These are phyloP conservation scores for Psilocybe cyanescens DNA, from an alignment of 768 basidiomycete genomes.

Conservation along the genomic window DNA sequence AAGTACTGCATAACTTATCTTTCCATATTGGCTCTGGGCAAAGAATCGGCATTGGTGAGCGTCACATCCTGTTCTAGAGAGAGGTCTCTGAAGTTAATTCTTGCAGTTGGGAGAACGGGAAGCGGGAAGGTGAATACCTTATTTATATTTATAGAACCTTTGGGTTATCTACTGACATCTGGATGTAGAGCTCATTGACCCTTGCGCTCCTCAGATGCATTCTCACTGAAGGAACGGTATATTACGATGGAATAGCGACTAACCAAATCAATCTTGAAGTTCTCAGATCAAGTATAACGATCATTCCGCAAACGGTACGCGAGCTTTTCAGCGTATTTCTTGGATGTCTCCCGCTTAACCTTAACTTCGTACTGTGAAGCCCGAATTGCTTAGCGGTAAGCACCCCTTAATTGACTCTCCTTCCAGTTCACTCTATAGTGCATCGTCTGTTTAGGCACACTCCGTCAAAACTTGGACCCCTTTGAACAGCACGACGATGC, in stretches of 20 bases:
- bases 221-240: slow-evolving; percentile 55
- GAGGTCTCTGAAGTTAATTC: not conserved
- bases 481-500: slow-evolving; percentile 60
- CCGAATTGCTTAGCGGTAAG: slow-evolving; percentile 56
- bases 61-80: not conserved
- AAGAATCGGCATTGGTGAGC: slow-evolving; percentile 48
- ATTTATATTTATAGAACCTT: not conserved
- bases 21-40: slow-evolving; percentile 61
- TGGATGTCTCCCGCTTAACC: not conserved
- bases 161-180: not conserved
- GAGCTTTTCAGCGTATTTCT: not conserved
- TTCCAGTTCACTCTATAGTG: not conserved
- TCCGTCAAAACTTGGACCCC: slow-evolving; percentile 68
- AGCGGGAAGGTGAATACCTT: slow-evolving; percentile 18
- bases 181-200: slow-evolving; percentile 50
- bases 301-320: slow-evolving; percentile 54
- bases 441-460: slow-evolving; percentile 28
- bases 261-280: slow-evolving; percentile 55
- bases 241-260: slow-evolving; percentile 56
- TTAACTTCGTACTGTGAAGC: slow-evolving; percentile 26
- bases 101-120: slow-evolving; percentile 22
- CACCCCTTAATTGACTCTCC: not conserved
- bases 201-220: slow-evolving; percentile 62
- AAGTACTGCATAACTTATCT: slow-evolving; percentile 49
- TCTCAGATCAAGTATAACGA: slow-evolving; percentile 60